Conservation (phyloP, 116 monocot species). For the Papilionanthe hybrid region DNA sequence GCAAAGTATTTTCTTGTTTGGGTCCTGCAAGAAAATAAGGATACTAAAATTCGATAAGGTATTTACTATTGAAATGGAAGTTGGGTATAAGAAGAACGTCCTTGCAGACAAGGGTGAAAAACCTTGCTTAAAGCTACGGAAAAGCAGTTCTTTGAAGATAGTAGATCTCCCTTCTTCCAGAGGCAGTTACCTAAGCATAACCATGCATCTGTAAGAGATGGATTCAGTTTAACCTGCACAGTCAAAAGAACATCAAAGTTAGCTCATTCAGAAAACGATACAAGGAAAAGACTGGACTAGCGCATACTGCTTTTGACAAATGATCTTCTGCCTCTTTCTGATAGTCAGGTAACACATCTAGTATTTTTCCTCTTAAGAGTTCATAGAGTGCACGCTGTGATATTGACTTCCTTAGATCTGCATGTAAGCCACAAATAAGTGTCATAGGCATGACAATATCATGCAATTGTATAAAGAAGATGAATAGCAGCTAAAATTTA, state of each 20-base stretch:
- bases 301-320: constrained; percentile 93
- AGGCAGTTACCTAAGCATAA: constrained; percentile 90
- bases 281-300: constrained; percentile 5
- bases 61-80: background rate
- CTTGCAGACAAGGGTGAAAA: constrained; percentile 3
- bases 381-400: constrained; percentile 69
- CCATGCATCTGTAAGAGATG: constrained; percentile 96
- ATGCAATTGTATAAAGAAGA: background rate
- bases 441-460: background rate
- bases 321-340: constrained; percentile 94
- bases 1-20: constrained; percentile 83
- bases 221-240: constrained; percentile 91
- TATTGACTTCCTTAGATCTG: constrained; percentile 62
- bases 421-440: constrained; percentile 4
- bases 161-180: constrained; percentile 96
- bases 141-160: constrained; percentile 80
- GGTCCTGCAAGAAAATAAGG: constrained; percentile 41
- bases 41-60: background rate
- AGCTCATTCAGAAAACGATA: background rate
- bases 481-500: background rate
- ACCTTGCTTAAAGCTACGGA: constrained; percentile 86
- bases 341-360: constrained; percentile 82
- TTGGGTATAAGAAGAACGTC: background rate
- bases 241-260: constrained; percentile 9
- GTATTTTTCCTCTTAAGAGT: constrained; percentile 76